Percentiles rank a stretch among this genome's conserved stretches.
These are phyloP conservation scores for Pouteria glomerata DNA, from an alignment of 148 eudicot genomes.

Conservation along the genomic window DNA sequence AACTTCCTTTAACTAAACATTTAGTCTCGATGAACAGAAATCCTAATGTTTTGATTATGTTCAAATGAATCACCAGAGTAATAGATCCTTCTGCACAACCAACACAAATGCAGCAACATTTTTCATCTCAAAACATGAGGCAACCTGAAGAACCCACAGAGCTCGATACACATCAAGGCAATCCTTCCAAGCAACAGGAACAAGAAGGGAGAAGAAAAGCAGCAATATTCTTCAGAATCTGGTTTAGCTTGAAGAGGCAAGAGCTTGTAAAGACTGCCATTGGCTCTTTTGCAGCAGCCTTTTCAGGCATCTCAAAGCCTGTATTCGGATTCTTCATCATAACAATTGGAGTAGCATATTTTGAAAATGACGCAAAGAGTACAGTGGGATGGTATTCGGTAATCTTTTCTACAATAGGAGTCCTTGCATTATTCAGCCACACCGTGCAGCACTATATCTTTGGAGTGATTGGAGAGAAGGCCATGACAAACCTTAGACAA, in stretches of 20 bases:
- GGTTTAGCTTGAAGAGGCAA: constrained; percentile 32
- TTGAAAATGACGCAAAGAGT: constrained; percentile 13
- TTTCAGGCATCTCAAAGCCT: constrained; percentile 51
- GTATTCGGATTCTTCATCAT: constrained; percentile 47
- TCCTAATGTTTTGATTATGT: not conserved
- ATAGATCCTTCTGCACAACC: constrained; percentile 20
- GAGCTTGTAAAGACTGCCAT: constrained; percentile 31
- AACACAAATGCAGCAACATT: constrained; percentile 8
- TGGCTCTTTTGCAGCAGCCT: constrained; percentile 43
- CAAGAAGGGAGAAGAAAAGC: constrained; percentile 4
- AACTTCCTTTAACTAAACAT: not conserved
- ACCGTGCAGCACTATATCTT: constrained; percentile 44
- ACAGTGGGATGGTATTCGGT: constrained; percentile 37
- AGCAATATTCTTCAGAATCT: constrained; percentile 35
- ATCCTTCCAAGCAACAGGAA: constrained; percentile 21
- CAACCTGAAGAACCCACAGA: constrained; percentile 16
- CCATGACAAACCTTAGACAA: constrained; percentile 41
- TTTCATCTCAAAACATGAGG: constrained; percentile 16
- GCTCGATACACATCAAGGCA: constrained; percentile 5
- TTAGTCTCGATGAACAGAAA: not conserved
- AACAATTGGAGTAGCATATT: constrained; percentile 48
- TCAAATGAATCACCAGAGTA: constrained; percentile 9
- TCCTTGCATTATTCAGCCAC: constrained; percentile 39
- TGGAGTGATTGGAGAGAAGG: constrained; percentile 42
- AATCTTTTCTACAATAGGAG: constrained; percentile 34